phyloP scores from a whole-genome alignment of 352 stramenopile species.

The Globisporangium cystogenes region DNA sequence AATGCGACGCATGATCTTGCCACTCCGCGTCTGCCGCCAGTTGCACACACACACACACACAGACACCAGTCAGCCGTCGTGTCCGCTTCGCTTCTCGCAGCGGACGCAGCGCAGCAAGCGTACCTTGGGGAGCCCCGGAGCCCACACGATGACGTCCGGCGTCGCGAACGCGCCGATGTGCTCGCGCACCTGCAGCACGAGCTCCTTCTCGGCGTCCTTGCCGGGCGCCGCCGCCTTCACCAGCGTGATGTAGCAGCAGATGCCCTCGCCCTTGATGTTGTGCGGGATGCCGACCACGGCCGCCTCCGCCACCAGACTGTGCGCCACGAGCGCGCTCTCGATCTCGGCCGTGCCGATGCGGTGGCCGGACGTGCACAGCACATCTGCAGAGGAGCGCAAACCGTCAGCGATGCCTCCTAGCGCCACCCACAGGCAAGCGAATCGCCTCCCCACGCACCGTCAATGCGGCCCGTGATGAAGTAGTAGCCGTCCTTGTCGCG shows the following conservation, averaged over 20 bases:
- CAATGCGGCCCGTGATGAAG: constrained; percentile 98
- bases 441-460: constrained; percentile 37
- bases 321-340: constrained; percentile 88
- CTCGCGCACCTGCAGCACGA: constrained; percentile 82
- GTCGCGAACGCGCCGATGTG: constrained; percentile 96
- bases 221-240: constrained; percentile 70
- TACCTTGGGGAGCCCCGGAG: constrained; percentile 89
- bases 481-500: constrained; percentile 96
- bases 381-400: constrained; percentile 50
- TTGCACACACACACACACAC: background rate
- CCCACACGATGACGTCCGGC: constrained; percentile 94
- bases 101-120: too few relatives aligned
- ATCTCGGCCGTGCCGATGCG: constrained; percentile 88
- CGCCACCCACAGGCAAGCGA: background rate
- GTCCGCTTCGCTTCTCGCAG: too few relatives aligned
- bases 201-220: constrained; percentile 49
- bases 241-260: constrained; percentile 95
- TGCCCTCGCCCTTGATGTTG: constrained; percentile 96
- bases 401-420: constrained; percentile 3
- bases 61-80: background rate
- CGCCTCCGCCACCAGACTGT: constrained; percentile 91
- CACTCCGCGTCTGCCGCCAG: constrained; percentile 92
- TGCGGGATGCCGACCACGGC: constrained; percentile 95
- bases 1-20: constrained; percentile 99
- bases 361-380: constrained; percentile 93